These are phyloP conservation scores for Anastatica hierochuntica DNA, from an alignment of 345 rosid species.

Conservation along the genomic window DNA sequence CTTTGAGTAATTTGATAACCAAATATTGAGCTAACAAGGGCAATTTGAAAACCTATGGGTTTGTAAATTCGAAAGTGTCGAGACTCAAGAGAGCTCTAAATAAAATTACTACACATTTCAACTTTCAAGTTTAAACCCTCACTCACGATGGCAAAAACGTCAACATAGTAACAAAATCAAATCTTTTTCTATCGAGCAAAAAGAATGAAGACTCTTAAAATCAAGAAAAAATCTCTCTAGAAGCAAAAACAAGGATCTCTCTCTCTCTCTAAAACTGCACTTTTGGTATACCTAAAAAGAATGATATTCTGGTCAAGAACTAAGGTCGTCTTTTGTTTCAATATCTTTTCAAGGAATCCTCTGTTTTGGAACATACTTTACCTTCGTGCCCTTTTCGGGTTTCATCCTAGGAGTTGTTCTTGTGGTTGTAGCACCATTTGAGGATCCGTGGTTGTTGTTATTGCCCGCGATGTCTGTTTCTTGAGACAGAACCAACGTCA, in stretches of 20 bases:
- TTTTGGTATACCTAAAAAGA: conserved; percentile 28
- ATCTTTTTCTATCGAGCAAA: background rate
- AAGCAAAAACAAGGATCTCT: too few relatives aligned
- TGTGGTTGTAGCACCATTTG: conserved; percentile 12
- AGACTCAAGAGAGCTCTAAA: background rate
- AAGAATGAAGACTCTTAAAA: background rate
- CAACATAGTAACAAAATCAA: conserved; percentile 8
- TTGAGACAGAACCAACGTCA: conserved; percentile 46
- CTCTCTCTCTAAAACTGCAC: conserved; percentile 24
- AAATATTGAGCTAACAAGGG: background rate
- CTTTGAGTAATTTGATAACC: background rate
- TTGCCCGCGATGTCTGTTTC: conserved; percentile 30
- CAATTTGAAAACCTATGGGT: background rate
- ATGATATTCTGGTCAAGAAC: conserved; percentile 17
- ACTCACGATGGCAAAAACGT: conserved; percentile 12
- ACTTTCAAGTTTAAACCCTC: background rate
- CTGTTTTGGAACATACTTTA: conserved; percentile 73
- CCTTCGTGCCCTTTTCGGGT: conserved; percentile 57
- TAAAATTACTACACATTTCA: background rate
- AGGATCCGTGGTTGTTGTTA: conserved; percentile 21
- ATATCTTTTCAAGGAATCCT: conserved; percentile 26
- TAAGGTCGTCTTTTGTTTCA: background rate
- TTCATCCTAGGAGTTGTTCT: conserved; percentile 38
- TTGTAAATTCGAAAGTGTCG: background rate
- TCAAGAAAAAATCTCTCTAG: conserved; percentile 14